A percentile compares a stretch with the other conserved stretches of the same genome.
Conservation (phyloP, 2,329 filamentous ascomycete genomes). For the Talaromyces sp. region DNA sequence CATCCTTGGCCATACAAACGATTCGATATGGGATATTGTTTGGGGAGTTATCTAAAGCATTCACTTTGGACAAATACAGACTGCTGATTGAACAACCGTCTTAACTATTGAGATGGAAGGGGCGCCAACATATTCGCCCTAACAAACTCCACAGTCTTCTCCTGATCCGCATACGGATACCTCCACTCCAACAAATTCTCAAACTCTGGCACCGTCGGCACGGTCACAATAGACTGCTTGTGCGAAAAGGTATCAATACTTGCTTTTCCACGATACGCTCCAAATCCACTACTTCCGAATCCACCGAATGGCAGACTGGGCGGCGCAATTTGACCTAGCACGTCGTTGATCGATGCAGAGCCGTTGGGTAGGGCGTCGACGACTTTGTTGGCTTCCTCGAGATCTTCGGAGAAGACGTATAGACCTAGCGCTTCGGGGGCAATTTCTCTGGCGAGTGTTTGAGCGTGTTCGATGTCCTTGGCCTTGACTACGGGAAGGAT, state of each 20-base stretch:
- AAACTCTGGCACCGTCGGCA: conserved; percentile 10
- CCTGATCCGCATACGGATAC: conserved; percentile 12
- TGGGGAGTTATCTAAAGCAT: neutral
- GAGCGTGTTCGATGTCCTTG: conserved; percentile 4
- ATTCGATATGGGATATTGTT: neutral
- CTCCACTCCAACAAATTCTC: conserved; percentile 11
- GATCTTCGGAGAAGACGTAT: conserved; percentile 11
- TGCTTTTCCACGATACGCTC: conserved; percentile 10
- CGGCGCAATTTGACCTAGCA: conserved; percentile 5
- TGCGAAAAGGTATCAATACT: conserved; percentile 12
- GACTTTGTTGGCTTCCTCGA: conserved; percentile 7
- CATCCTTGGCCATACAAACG: neutral
- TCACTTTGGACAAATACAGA: neutral
- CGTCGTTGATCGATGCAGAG: conserved; percentile 7
- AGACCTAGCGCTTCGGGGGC: conserved; percentile 1
- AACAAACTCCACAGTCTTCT: conserved; percentile 1
- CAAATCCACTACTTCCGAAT: conserved; percentile 5
- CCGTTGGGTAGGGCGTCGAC: conserved; percentile 6
- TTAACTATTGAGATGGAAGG: neutral
- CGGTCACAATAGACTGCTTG: conserved; percentile 6
- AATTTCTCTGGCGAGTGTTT: neutral
- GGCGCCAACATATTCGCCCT: conserved; percentile 12
- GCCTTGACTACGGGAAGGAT: conserved; percentile 6
- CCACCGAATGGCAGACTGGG: neutral
- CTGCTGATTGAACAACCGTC: too few species aligned